Evolutionary conservation across 805 yeast species (phyloP).

Genomic region (Candida peoriensis): DNA sequence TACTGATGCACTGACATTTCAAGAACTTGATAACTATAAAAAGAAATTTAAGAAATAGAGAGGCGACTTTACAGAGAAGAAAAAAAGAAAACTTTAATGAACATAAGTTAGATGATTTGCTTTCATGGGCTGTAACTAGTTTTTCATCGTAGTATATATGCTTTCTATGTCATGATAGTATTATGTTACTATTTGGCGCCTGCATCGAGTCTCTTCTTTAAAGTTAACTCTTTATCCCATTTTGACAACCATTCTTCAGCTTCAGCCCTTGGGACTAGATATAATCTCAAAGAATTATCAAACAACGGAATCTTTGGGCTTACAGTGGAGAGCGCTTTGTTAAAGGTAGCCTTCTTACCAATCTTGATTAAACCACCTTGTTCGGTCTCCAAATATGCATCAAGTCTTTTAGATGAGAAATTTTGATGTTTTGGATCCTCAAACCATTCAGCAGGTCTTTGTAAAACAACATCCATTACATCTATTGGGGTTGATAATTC

Average conservation of each 20-base stretch:
- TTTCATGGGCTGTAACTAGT: neutral
- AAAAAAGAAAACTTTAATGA: neutral
- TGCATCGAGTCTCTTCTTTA: slow-evolving; percentile 37
- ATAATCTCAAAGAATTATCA: slow-evolving; percentile 66
- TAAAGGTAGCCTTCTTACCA: slow-evolving; percentile 69
- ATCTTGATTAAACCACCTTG: slow-evolving; percentile 82
- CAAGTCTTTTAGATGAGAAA: slow-evolving; percentile 54
- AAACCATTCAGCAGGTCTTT: slow-evolving; percentile 69
- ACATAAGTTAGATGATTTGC: too few relatives aligned
- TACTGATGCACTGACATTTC: slow-evolving; percentile 38
- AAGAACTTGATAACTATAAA: slow-evolving; percentile 44
- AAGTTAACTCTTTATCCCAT: slow-evolving; percentile 61
- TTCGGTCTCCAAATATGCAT: slow-evolving; percentile 76
- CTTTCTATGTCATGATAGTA: too few relatives aligned
- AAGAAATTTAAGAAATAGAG: slow-evolving; percentile 20
- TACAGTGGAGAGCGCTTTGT: slow-evolving; percentile 56
- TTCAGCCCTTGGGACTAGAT: slow-evolving; percentile 72
- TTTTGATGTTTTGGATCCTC: slow-evolving; percentile 51
- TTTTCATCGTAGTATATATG: neutral
- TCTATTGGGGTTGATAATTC: slow-evolving; percentile 68
- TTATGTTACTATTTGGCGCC: slow-evolving; percentile 2
- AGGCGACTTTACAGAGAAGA: neutral
- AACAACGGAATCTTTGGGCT: slow-evolving; percentile 70
- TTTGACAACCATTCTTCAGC: slow-evolving; percentile 57
- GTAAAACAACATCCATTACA: slow-evolving; percentile 51